phyloP scores from a whole-genome alignment of 2,329 filamentous ascomycete genomes.

The Xylaria sp. region DNA sequence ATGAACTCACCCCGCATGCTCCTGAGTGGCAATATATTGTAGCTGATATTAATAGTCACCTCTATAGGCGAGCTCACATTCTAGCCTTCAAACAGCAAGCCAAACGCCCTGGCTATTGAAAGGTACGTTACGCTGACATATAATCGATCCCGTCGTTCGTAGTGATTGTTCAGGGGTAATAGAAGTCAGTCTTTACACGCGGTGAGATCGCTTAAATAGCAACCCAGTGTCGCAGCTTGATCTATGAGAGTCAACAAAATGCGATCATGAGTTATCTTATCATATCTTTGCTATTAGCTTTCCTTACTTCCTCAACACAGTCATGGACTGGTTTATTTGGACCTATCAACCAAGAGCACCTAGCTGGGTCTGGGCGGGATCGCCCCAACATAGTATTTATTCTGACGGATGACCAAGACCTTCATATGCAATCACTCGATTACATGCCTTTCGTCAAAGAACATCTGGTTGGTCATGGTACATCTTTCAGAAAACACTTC shows the following conservation, averaged over 20 bases:
- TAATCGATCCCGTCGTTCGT: not conserved
- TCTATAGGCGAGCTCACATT: not conserved
- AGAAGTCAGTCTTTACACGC: not conserved
- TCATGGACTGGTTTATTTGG: constrained; percentile 33
- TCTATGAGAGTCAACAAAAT: not conserved
- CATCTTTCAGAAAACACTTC: constrained; percentile 70
- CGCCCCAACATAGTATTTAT: constrained; percentile 73
- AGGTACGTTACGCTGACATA: not conserved
- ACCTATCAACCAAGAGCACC: constrained; percentile 39
- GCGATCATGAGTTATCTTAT: constrained; percentile 9
- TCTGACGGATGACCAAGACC: constrained; percentile 75
- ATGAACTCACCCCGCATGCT: constrained; percentile 18
- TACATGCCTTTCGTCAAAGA: constrained; percentile 70
- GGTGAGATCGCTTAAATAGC: not conserved
- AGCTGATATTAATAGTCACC: not conserved
- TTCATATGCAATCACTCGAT: constrained; percentile 68
- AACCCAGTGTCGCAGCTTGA: not conserved
- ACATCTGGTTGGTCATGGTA: constrained; percentile 68
- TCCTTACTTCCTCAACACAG: constrained; percentile 8
- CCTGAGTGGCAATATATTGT: not conserved
- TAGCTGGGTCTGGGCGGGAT: constrained; percentile 20
- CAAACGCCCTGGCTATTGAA: not conserved
- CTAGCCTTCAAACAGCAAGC: not conserved
- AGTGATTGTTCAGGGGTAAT: not conserved
- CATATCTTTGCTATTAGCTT: constrained; percentile 9